Base-by-base conservation (phyloP, 2,329 filamentous ascomycete genomes). In the Neocucurbitaria cava region DNA sequence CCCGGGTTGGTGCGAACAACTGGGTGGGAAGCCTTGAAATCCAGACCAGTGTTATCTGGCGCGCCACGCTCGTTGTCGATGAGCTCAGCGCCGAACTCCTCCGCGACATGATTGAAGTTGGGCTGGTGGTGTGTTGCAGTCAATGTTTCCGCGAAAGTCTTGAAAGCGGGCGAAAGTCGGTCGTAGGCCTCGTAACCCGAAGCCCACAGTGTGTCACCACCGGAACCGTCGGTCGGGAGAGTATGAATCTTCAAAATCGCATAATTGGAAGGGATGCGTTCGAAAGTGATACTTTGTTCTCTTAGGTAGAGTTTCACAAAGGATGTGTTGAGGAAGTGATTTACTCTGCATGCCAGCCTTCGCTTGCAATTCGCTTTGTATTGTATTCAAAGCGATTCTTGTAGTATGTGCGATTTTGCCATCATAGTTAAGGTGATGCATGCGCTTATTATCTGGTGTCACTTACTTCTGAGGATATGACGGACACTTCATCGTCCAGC, bases 1-100 rank as follows among this genome's bases (percentile, higher is more conserved):
- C 85, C 82, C 0, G 83, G 83, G 56, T 86, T 85, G 1, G 83
- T 86, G 10, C 83, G 77, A 2, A 85, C 72, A 2, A 85, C 77
- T 0, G 83, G 83, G 59, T 85, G 83, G 1, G 78, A 68, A 1
- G 82, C 77, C 17, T 72, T 73, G 5, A 85, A 65, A 2, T 78
- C 70, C 3, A 62, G 62, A 5, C 83, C 83, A 2, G 79, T 65
- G 62, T 85, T 85, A 46, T 78, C 76, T 0, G 82, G 81, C 0
- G 79, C 72, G 3, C 83, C 83, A 23, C 84, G 76, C 9, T 41
- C 41, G 75, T 69, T 21, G 18, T 24, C 18, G 20, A 39, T 35
- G 21, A 50, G 47, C 5, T 38, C 21, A 18, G 31, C 31, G 17
- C 41, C 41, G 26, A 39, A 45, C 28, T 45, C 15, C n/a, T 39